Base-by-base conservation (phyloP, 495 filamentous ascomycete species). In the Trichoderma gamsii region DNA sequence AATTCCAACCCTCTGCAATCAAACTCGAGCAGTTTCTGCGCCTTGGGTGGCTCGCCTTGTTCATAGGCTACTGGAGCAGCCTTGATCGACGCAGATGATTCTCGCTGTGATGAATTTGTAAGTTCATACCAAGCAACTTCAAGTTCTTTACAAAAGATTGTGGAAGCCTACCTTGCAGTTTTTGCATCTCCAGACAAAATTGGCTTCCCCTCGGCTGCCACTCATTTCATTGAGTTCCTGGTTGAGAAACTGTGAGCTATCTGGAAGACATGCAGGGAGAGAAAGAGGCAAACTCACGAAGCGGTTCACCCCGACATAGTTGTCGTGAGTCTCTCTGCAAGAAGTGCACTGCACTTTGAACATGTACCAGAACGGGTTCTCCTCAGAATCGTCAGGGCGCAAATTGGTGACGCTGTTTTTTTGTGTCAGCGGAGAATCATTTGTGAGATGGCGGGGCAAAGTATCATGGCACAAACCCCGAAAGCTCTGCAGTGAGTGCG, bases 181-280 rank as follows among this genome's bases (percentile, higher is more conserved):
- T 76, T 92, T 96, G 83, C 95, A 99, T 75, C 87, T 91, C 94
- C 94, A 98, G 63, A 99, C 95, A 76, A 99, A 97, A 78, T 97
- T 97, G 11, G 95, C 96, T 78, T 98, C 93, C 61, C 95, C 95
- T 63, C 91, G 86, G 77, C 92, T 96, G 18, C 92, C 92, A 67
- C 91, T 92, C 73, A 96, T 87, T 66, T 97, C 94, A 72, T 93
- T 89, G 65, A 77, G 82, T 73, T 96, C 93, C 93, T 98, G 64
- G 6, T 49, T 5, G 11, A n/a, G 27, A 1, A 63, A 25, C 59
- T 35, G 61, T 64, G 32, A 56, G 71, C 35, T 49, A 70, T 64
- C 29, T 15, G 46, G 41, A 15, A 25, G 12, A 46, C 6, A 38
- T 35, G 0, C n/a, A 6, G 63, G 29, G 27, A 23, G 9, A 18